These are phyloP conservation scores for Pseudopithomyces maydicus DNA, from an alignment of 2,329 filamentous ascomycete genomes.

Conservation along the genomic window DNA sequence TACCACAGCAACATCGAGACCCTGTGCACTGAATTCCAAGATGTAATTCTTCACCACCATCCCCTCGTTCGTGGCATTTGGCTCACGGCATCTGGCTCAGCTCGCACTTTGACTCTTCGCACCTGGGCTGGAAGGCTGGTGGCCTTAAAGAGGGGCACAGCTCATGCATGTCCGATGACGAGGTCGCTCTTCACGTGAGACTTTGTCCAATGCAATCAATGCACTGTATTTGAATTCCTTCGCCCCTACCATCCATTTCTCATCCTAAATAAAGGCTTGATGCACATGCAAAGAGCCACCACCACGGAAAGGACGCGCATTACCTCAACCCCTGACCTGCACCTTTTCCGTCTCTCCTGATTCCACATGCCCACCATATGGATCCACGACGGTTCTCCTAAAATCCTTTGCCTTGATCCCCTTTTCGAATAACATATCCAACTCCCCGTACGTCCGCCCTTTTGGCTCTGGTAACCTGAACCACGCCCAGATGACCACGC, in stretches of 20 bases:
- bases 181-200: background rate
- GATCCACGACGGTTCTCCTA: constrained; percentile 25
- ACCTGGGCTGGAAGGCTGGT: background rate
- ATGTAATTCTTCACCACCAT: background rate
- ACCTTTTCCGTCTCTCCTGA: constrained; percentile 16
- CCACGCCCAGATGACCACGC: constrained; percentile 77
- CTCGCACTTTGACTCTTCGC: background rate
- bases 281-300: background rate
- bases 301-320: background rate
- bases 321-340: constrained; percentile 21
- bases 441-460: constrained; percentile 80
- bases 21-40: background rate
- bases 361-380: constrained; percentile 17
- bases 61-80: background rate
- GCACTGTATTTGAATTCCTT: background rate
- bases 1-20: background rate
- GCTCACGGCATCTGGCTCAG: background rate
- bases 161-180: background rate
- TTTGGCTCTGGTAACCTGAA: constrained; percentile 79
- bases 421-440: constrained; percentile 78
- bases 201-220: background rate
- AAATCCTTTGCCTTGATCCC: constrained; percentile 33
- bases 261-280: no score
- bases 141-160: constrained; percentile 1
- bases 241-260: background rate